Percentiles rank a stretch among this genome's conserved stretches.
Conservation (phyloP, 2,329 filamentous ascomycete genomes). For the Chaetothyriales sp. region DNA sequence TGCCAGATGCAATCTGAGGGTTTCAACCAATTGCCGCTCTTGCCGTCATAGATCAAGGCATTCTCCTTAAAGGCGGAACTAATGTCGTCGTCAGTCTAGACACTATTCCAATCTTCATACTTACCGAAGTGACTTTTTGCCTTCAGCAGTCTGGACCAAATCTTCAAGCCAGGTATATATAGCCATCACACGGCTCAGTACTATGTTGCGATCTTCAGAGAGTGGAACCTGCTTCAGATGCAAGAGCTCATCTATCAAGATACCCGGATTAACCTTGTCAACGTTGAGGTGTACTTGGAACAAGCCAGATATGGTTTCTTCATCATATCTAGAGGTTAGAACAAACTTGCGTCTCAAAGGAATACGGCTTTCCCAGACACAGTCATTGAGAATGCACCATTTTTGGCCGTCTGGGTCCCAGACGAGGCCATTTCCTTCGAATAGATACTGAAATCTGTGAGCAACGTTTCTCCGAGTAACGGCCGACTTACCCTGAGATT, state of each 20-base stretch:
- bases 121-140: background rate
- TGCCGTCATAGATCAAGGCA: background rate
- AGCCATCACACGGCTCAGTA: background rate
- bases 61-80: background rate
- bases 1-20: constrained; percentile 7
- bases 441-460: constrained; percentile 3
- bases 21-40: background rate
- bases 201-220: background rate
- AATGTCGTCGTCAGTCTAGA: background rate
- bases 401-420: constrained; percentile 1
- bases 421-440: constrained; percentile 2
- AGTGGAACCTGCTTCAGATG: background rate
- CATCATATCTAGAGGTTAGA: constrained; percentile 5
- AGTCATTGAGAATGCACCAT: constrained; percentile 5
- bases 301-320: constrained; percentile 1
- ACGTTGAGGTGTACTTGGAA: constrained; percentile 6
- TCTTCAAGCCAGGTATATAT: background rate
- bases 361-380: constrained; percentile 10
- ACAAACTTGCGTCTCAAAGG: constrained; percentile 3
- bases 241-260: constrained; percentile 1
- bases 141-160: background rate
- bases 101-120: background rate
- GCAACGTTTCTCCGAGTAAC: background rate
- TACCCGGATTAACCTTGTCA: background rate
- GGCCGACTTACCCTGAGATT: constrained; percentile 1